Evolutionary conservation across 176 grass and related monocot species (phyloP), one percentile per base, ranked within the genome.

Genomic region (Neostapfia colusana): DNA sequence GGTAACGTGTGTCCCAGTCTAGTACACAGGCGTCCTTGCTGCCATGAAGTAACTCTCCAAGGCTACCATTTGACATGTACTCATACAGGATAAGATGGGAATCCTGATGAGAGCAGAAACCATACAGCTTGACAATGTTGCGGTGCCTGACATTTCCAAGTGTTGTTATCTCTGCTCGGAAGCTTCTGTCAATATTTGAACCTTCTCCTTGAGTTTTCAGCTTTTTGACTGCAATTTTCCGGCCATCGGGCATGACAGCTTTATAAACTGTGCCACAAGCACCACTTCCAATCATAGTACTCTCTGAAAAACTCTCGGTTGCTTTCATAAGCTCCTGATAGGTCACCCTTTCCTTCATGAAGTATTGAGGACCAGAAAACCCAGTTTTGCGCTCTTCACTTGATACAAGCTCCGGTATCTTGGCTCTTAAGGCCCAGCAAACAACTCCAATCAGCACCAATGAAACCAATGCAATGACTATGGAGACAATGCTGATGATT

Each of bases 61-160:
- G 92, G 81, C 95, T 99, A 24, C 95, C 95, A 83, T 99, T 95
- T 72, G 83, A 83, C 95, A 99, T 99, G 66, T 89, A 99, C 81
- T 95, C 95, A 79, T 99, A 99, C 31, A 99, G 77, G 75, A 99
- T 90, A 63, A 95, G 82, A 69, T 99, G 92, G 1, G 87, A 86
- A 65, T 99, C 95, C 61, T 81, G 89, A 69, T 90, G 72, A 27
- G 85, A 92, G 80, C 95, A 99, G 74, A 99, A 99, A 13, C 95
- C 95, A 54, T 89, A 95, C 5, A 99, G 70, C 86, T 99, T 95
- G 26, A 99, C 95, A 63, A 99, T 99, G 80, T 99, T 95, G 16
- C 89, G 84, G 82, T 99, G 95, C 54, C 92, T 83, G 81, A 99
- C 87, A 88, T 88, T 99, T 88, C 87, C 92, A 64, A 99, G 91